Conservation (phyloP, 257 asterid genomes). For the Salvia hispanica region DNA sequence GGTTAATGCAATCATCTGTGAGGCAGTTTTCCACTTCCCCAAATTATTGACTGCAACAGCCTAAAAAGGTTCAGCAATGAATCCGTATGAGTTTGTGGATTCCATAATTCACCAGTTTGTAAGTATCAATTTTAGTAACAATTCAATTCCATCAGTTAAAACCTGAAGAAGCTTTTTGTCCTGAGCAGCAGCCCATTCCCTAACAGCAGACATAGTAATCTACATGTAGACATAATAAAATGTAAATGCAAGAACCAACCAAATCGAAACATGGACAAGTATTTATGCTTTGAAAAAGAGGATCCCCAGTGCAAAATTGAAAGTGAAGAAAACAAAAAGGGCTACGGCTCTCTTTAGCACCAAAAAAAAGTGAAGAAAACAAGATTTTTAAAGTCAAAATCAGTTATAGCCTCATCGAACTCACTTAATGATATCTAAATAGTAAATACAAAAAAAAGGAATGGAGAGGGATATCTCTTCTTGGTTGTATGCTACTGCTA, state of each 20-base stretch:
- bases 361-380: slow-evolving; percentile 7
- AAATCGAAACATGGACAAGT: slow-evolving; percentile 14
- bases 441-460: neutral
- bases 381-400: slow-evolving; percentile 1
- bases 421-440: neutral
- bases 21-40: slow-evolving; percentile 82
- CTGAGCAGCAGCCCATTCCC: slow-evolving; percentile 97
- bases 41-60: slow-evolving; percentile 83
- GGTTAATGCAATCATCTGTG: slow-evolving; percentile 78
- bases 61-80: slow-evolving; percentile 34
- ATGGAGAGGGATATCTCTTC: neutral
- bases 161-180: slow-evolving; percentile 84
- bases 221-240: slow-evolving; percentile 30
- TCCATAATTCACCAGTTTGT: neutral
- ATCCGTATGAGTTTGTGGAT: neutral
- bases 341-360: too few species aligned
- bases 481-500: neutral
- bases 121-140: slow-evolving; percentile 6
- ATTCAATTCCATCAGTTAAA: slow-evolving; percentile 21
- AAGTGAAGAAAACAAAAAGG: slow-evolving; percentile 7
- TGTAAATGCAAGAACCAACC: slow-evolving; percentile 6
- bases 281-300: neutral
- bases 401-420: neutral
- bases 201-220: slow-evolving; percentile 94
- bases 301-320: neutral